Percentiles rank a stretch among this genome's conserved stretches.
Conservation (phyloP, 2,329 filamentous ascomycete species). For the Beauveria rudraprayagi region DNA sequence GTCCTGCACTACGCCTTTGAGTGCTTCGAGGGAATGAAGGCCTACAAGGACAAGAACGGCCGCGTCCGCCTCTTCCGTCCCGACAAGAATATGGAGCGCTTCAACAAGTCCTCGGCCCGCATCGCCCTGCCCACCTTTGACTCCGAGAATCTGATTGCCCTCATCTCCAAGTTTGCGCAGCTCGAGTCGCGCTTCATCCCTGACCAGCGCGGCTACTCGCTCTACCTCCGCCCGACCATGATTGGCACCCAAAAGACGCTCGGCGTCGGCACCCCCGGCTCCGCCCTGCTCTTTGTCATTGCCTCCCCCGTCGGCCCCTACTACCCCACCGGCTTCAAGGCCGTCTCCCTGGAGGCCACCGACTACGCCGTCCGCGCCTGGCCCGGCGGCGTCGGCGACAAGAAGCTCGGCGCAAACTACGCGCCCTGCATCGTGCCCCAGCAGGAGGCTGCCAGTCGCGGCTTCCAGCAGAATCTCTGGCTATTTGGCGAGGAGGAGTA, state of each 20-base stretch:
- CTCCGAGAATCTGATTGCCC: slow-evolving; percentile 61
- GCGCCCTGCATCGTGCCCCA: slow-evolving; percentile 98
- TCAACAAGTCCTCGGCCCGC: slow-evolving; percentile 85
- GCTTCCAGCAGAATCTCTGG: slow-evolving; percentile 98
- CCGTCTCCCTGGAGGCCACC: slow-evolving; percentile 88
- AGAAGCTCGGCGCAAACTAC: slow-evolving; percentile 98
- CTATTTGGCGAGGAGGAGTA: slow-evolving; percentile 92
- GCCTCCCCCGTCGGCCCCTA: slow-evolving; percentile 95
- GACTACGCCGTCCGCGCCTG: slow-evolving; percentile 95
- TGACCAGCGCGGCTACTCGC: slow-evolving; percentile 75
- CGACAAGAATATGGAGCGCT: slow-evolving; percentile 88
- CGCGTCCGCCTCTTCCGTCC: slow-evolving; percentile 84
- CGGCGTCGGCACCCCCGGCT: slow-evolving; percentile 85
- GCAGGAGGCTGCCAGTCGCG: slow-evolving; percentile 79
- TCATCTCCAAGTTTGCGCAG: slow-evolving; percentile 73
- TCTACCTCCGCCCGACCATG: slow-evolving; percentile 93
- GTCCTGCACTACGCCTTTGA: slow-evolving; percentile 99
- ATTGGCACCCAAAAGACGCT: slow-evolving; percentile 95
- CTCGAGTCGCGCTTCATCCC: slow-evolving; percentile 88
- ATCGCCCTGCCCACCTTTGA: slow-evolving; percentile 91
- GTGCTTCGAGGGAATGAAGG: slow-evolving; percentile 99
- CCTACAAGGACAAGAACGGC: slow-evolving; percentile 81
- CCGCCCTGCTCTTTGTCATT: slow-evolving; percentile 88
- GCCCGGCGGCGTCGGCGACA: slow-evolving; percentile 95
- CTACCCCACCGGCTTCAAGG: slow-evolving; percentile 98